Evolutionary conservation across 495 filamentous ascomycete species (phyloP), one percentile per base, ranked within the genome.

Genomic region (Podospora pseudopauciseta): DNA sequence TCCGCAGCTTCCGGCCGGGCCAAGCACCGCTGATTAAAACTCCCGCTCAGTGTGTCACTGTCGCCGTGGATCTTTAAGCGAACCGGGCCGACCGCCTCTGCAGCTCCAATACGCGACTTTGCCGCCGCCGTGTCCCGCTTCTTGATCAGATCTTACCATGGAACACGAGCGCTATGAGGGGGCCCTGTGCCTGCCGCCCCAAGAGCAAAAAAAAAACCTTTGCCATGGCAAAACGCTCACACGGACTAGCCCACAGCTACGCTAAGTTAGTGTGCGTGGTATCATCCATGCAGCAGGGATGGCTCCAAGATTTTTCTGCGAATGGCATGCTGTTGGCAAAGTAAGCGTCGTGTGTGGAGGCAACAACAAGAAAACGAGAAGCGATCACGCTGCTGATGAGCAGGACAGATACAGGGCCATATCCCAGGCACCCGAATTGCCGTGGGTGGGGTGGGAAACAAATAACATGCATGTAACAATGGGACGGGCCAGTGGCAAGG

Each of bases 401-500:
- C 56, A 59, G 20, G 7, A 59, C 56, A 18, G 56, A 49, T 11
- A 49, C 39, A 49, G 39, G 39, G 39, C 18, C 39, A 49, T 49
- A 49, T 49, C 39, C 39, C 39, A 49, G 39, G 39, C 39, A 16
- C 39, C 9, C 39, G 26, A 61, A 61, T 61, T 61, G 59, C 27
- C 59, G 59, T 61, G 6, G 61, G 32, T 28, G 32, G 20, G 61
- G 16, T 11, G 32, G 61, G 32, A 28, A 26, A 34, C 60, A 63
- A 23, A 23, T 23, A 23, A 23, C 23, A 23, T 23, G 23, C 23
- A 60, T 60, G 58, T 27, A 60, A 60, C 58, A 60, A 60, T 60
- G 58, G 55, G 30, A 32, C 60, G 60, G 28, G 13, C 61, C 61
- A 63, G 61, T 63, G 61, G 61, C 61, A 63, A 44, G 61, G 61